Evolutionary conservation across 306 rosid genomes (phyloP), one percentile per base, ranked within the genome.

Genomic region (Glycine soja): DNA sequence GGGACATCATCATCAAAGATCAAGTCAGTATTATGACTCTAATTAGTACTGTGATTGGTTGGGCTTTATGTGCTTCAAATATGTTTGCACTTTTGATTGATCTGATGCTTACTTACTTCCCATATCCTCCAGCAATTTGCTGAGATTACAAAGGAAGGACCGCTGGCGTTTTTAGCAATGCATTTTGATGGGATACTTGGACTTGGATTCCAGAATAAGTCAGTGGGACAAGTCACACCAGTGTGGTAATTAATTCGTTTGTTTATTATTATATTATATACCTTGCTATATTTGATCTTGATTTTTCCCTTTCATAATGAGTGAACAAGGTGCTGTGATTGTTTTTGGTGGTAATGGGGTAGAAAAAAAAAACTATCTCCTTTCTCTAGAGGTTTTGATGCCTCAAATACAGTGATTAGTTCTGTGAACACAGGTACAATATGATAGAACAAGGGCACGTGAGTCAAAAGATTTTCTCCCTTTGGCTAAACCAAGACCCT

Each of bases 111-210:
- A 7, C 74, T 24, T 24, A 24, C 30, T 24, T 65, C 10, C 54
- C 72, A 59, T 82, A 3, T 4, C 5, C 40, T 36, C 67, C 76
- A 91, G 95, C 89, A 18, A 67, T 86, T 86, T 70, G 63, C 78
- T 57, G 89, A 86, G 82, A 75, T 79, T n/a, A 80, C 80, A 45
- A 86, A 80, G 74, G 89, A 86, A 62, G 47, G 72, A n/a, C 62
- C 80, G 38, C 42, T 86, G 54, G 84, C 56, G 45, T 76, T 86
- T 83, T 42, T 86, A 69, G 87, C 80, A 32, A 57, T 45, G 8
- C 82, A 83, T 65, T 86, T 86, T 83, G 89, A 86, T 80, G 87
- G 89, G 24, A 76, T 86, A 56, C 85, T 86, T 64, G 87, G 89
- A 66, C 89, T 86, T 80, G 89, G 89, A 48, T 86, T 86, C 58